Base-by-base conservation (phyloP, 169 alveolate genomes). In the Babesia microti region DNA sequence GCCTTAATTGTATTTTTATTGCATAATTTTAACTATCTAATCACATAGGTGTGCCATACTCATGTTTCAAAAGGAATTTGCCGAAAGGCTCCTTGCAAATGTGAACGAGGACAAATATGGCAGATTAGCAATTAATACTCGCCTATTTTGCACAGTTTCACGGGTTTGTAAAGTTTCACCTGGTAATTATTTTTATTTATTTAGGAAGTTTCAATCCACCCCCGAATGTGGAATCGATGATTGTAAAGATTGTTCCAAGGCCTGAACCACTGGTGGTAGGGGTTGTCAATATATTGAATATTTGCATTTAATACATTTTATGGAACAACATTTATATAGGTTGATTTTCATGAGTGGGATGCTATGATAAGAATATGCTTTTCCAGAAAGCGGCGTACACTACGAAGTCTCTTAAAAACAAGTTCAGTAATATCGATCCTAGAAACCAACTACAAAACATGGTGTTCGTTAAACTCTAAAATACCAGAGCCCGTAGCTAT, bases 61-160 rank as follows among this genome's bases (percentile, higher is more conserved):
- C 40, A 92, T 96, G 98, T 93, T 95, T 78, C 97, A 96, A 68
- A 88, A 94, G 68, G 99, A 96, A 73, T 96, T 96, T 68, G 99
- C 98, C 1, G 93, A 92, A 83, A 83, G 99, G 58, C 86, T 94
- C 80, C 79, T 61, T 85, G 99, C 81, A 53, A 82, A 78, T 81
- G 97, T 76, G 68, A 97, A 83, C 30, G 95, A 89, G 44, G 93
- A 90, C 44, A 78, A 89, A 55, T 96, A 96, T 65, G 92, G 99
- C 43, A 79, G 99, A 44, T 78, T 96, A 57, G 89, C 98, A 22
- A 94, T 91, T 15, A 96, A 96, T 71, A 92, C 92, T n/a, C 83
- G 91, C 57, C 74, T 81, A 45, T 94, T 66, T 69, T 91, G 89
- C 41, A 79, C 78, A 45, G 93, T 86, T 12, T 45, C 80, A 9